phyloP scores from a whole-genome alignment of 2,329 filamentous ascomycete genomes.

The Calycina marina region DNA sequence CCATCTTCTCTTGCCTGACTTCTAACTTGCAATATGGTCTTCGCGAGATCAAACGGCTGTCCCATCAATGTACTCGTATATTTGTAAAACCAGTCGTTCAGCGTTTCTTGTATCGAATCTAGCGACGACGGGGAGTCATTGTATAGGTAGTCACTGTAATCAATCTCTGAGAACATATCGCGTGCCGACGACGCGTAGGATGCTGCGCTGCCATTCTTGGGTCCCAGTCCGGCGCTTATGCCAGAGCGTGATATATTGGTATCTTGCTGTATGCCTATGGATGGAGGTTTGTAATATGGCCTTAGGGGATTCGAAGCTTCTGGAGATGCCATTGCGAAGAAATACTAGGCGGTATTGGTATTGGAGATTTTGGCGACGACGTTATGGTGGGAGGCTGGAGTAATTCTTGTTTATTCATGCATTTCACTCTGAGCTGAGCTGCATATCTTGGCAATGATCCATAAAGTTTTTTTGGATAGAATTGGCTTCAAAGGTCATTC shows the following conservation, averaged over 20 bases:
- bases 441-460: too few species aligned
- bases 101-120: constrained; percentile 57
- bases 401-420: background rate
- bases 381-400: too few species aligned
- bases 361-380: constrained; percentile 29
- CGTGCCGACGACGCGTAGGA: constrained; percentile 54
- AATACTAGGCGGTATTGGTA: too few species aligned
- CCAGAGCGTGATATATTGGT: constrained; percentile 22
- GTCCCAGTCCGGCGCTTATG: constrained; percentile 18
- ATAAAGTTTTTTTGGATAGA: too few species aligned
- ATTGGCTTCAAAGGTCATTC: too few species aligned
- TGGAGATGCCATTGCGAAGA: too few species aligned
- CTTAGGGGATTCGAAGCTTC: constrained; percentile 43
- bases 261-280: constrained; percentile 42
- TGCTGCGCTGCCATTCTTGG: constrained; percentile 26
- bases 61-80: constrained; percentile 80
- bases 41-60: constrained; percentile 95
- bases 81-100: constrained; percentile 82
- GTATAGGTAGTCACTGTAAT: constrained; percentile 77
- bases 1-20: constrained; percentile 29
- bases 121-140: constrained; percentile 56
- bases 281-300: constrained; percentile 49
- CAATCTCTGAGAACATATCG: constrained; percentile 77
- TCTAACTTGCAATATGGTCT: constrained; percentile 75
- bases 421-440: too few species aligned